Base-by-base conservation (phyloP, 768 basidiomycete species). In the Hericium coralloides region DNA sequence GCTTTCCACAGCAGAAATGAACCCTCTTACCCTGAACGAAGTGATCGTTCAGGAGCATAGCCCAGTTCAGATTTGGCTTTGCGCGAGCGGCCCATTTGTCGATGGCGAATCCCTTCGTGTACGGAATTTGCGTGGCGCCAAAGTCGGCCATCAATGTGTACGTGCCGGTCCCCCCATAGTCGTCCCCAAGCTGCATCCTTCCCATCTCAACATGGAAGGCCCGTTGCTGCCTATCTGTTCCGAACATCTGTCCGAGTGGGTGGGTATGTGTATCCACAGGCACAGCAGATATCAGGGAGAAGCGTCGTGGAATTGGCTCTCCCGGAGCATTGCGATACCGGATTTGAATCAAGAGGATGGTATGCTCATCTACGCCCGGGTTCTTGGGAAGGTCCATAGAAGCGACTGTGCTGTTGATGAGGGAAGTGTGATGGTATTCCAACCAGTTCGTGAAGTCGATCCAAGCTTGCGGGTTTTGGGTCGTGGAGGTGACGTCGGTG, bases 51-150 rank as follows among this genome's bases (percentile, higher is more conserved):
- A 57, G n/a, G 5, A 36, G 56, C 49, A 45, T 31, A 3, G 9
- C 37, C 5, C 41, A 43, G 22, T 38, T 22, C 1, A 18, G 50
- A 15, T 49, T 23, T 3, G 39, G 49, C 4, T 25, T 14, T 39
- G 56, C 56, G 51, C 23, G 10, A 39, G 50, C 56, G 25, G 17
- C 36, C n/a, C 18, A 4, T 12, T 18, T 26, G 50, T 57, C 56
- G 51, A 57, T 57, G 4, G 25, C 56, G 22, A 57, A 57, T 18
- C 41, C 49, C 51, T 52, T 57, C 56, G 49, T 45, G 41, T 10
- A 57, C 41, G 56, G 56, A 22, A 57, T 25, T 5, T 18, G 25
- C 12, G 17, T 31, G 8, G 12, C 15, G 38, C 25, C 47, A 50
- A 52, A 57, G 15, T 50, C 22, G 12, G 52, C 51, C 37, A 52